Conservation (phyloP, 306 rosid species). For the Bauhinia variegata region DNA sequence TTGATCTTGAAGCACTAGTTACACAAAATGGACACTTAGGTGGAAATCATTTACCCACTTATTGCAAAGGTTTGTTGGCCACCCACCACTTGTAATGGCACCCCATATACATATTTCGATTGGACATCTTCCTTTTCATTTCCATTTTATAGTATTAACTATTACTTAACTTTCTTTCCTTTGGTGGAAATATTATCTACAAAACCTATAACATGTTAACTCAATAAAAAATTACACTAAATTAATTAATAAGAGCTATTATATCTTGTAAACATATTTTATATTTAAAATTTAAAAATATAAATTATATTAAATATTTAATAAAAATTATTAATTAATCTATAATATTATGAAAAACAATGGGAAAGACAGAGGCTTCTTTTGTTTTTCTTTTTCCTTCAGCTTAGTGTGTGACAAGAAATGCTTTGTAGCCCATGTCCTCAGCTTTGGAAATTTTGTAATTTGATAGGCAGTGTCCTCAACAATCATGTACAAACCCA, state of each 20-base stretch:
- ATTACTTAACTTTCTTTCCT: not conserved
- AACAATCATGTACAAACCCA: slow-evolving; percentile 30
- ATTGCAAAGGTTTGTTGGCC: slow-evolving; percentile 44
- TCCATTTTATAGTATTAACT: not conserved
- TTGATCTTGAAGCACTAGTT: slow-evolving; percentile 39
- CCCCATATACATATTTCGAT: slow-evolving; percentile 44
- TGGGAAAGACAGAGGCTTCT: slow-evolving; percentile 6
- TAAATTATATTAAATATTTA: too few relatives aligned
- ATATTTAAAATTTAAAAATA: too few relatives aligned
- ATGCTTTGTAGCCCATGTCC: slow-evolving; percentile 9
- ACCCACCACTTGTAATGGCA: slow-evolving; percentile 41
- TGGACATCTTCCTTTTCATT: slow-evolving; percentile 27
- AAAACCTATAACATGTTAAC: too few relatives aligned
- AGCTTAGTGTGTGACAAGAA: not conserved
- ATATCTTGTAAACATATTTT: too few relatives aligned
- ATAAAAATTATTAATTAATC: too few relatives aligned
- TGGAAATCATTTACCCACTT: slow-evolving; percentile 56
- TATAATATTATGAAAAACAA: too few relatives aligned
- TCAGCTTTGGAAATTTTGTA: slow-evolving; percentile 28
- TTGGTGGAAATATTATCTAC: not conserved
- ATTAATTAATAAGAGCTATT: too few relatives aligned
- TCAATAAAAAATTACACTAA: too few relatives aligned
- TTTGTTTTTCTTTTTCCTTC: not conserved
- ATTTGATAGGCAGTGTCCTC: slow-evolving; percentile 20
- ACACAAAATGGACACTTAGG: slow-evolving; percentile 52